These are phyloP conservation scores for Plasmodium malariae DNA, from an alignment of 169 alveolate genomes.

Conservation along the genomic window DNA sequence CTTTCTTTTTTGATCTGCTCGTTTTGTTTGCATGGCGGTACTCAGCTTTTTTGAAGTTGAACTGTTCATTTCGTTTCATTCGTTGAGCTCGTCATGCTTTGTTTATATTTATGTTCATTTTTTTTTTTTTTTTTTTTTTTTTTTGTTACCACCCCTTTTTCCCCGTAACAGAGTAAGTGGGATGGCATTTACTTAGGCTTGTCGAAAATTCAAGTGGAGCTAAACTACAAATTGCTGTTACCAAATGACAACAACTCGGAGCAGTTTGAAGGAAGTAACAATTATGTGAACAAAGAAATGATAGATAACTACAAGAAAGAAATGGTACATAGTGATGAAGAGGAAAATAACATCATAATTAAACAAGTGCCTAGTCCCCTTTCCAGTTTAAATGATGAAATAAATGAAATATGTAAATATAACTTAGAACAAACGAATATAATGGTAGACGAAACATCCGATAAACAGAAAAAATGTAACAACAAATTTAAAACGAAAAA, in stretches of 20 bases:
- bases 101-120: neutral
- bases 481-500: slow-evolving; percentile 22
- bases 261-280: neutral
- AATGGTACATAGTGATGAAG: neutral
- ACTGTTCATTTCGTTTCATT: neutral
- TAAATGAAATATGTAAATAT: slow-evolving; percentile 27
- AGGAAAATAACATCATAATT: neutral
- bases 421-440: slow-evolving; percentile 19
- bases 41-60: neutral
- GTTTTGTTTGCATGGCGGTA: neutral
- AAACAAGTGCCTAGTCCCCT: neutral
- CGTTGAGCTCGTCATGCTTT: neutral
- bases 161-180: slow-evolving; percentile 50
- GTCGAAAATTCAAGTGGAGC: slow-evolving; percentile 53
- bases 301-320: neutral
- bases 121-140: neutral
- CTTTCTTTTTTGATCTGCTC: neutral
- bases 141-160: neutral
- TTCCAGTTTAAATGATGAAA: slow-evolving; percentile 16
- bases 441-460: neutral
- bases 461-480: neutral
- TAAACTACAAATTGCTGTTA: slow-evolving; percentile 30
- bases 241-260: neutral
- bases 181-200: slow-evolving; percentile 64
- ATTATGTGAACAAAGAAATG: neutral